A percentile compares a stretch with the other conserved stretches of the same genome.
Conservation (phyloP, 2,329 filamentous ascomycete species). For the Bertia moriformis region DNA sequence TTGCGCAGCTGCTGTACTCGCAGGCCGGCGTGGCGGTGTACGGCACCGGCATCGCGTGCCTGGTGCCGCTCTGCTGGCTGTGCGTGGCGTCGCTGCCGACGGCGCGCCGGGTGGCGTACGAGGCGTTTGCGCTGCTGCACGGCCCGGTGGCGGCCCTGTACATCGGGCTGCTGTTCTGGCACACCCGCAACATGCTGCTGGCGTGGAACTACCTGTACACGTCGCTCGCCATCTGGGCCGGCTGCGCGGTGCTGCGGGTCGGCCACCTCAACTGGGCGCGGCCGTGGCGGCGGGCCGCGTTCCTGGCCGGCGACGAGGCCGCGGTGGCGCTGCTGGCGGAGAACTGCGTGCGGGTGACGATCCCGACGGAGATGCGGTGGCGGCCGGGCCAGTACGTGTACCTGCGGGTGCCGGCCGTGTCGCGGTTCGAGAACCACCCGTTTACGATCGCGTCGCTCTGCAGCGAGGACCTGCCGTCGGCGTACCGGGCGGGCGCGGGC, state of each 20-base stretch:
- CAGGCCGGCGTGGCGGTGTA: conserved; percentile 58
- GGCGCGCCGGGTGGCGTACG: conserved; percentile 65
- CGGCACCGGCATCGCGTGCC: conserved; percentile 69
- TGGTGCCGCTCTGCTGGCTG: conserved; percentile 69
- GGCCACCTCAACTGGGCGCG: conserved; percentile 84
- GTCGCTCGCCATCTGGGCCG: conserved; percentile 67
- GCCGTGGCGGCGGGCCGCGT: conserved; percentile 58
- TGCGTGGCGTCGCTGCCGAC: conserved; percentile 73
- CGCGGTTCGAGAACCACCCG: conserved; percentile 80
- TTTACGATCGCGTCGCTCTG: conserved; percentile 90
- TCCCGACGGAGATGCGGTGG: conserved; percentile 87
- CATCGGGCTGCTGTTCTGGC: conserved; percentile 82
- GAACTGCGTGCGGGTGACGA: conserved; percentile 88
- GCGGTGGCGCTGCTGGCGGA: conserved; percentile 80
- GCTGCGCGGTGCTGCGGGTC: conserved; percentile 53
- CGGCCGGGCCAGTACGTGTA: conserved; percentile 90
- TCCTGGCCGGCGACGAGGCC: conserved; percentile 80
- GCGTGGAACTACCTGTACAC: conserved; percentile 83
- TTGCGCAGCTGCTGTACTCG: conserved; percentile 49
- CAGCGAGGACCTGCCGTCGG: conserved; percentile 82
- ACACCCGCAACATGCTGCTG: conserved; percentile 79
- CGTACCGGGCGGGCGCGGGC: conserved; percentile 42
- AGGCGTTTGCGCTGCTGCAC: conserved; percentile 71
- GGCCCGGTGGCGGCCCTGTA: conserved; percentile 70
- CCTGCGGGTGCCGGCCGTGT: conserved; percentile 83